A percentile compares a stretch with the other conserved stretches of the same genome.
Conservation (phyloP, 495 filamentous ascomycete species). For the Neurospora sp. region DNA sequence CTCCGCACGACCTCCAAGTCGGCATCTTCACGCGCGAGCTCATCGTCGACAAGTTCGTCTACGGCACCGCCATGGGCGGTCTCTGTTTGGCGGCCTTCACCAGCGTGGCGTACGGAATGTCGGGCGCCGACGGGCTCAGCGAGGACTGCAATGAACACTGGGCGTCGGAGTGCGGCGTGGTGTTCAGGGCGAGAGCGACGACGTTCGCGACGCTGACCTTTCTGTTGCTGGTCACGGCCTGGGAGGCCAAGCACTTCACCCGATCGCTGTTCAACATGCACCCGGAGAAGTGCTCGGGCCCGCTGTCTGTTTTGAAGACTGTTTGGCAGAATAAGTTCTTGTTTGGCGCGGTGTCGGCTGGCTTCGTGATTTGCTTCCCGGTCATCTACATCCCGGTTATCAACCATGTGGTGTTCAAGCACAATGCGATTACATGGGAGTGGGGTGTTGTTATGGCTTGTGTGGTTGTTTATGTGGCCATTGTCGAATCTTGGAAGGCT, state of each 20-base stretch:
- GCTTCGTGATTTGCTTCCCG: constrained; percentile 58
- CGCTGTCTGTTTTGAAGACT: constrained; percentile 47
- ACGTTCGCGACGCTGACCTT: constrained; percentile 68
- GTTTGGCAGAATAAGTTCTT: constrained; percentile 63
- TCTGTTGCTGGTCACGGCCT: constrained; percentile 58
- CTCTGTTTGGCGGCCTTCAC: constrained; percentile 58
- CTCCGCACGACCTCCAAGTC: constrained; percentile 53
- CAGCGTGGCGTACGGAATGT: constrained; percentile 53
- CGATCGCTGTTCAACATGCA: constrained; percentile 60
- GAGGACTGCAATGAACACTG: constrained; percentile 51
- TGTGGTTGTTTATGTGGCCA: constrained; percentile 46
- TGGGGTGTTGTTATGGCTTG: constrained; percentile 54
- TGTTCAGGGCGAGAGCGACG: constrained; percentile 67
- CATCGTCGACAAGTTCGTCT: constrained; percentile 62
- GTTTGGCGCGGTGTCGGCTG: constrained; percentile 61
- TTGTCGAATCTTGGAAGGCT: constrained; percentile 59
- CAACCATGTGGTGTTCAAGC: constrained; percentile 62
- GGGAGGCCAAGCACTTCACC: constrained; percentile 64
- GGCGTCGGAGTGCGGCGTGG: constrained; percentile 40
- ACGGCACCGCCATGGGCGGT: constrained; percentile 58
- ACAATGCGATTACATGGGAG: constrained; percentile 61
- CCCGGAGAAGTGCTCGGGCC: constrained; percentile 46
- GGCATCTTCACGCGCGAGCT: constrained; percentile 63
- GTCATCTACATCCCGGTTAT: constrained; percentile 62
- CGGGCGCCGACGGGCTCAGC: constrained; percentile 54